Conservation (phyloP, 306 rosid species). For the Coriaria nepalensis region DNA sequence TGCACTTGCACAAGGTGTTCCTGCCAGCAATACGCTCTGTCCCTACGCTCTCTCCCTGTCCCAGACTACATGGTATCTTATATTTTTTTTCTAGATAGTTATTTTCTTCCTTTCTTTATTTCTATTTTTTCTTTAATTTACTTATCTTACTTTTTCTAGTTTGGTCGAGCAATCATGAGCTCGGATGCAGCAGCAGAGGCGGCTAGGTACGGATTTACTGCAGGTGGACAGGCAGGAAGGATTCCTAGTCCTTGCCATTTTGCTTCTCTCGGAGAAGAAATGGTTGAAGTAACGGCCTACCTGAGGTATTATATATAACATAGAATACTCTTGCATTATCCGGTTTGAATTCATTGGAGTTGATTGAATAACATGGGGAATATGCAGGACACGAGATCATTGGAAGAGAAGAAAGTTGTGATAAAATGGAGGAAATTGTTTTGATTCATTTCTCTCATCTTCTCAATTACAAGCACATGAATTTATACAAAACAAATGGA, state of each 20-base stretch:
- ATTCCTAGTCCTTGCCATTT: slow-evolving; percentile 69
- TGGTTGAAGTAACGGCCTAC: slow-evolving; percentile 27
- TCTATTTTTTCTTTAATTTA: background rate
- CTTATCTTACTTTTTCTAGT: slow-evolving; percentile 20
- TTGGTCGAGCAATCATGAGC: slow-evolving; percentile 60
- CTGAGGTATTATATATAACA: slow-evolving; percentile 24
- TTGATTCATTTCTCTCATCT: too few species aligned
- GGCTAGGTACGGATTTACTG: slow-evolving; percentile 66
- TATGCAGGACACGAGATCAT: slow-evolving; percentile 41
- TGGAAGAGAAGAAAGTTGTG: slow-evolving; percentile 51
- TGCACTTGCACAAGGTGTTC: slow-evolving; percentile 79
- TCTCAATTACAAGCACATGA: too few species aligned
- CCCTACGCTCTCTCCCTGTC: slow-evolving; percentile 56
- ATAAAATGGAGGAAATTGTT: too few species aligned
- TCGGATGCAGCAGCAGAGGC: slow-evolving; percentile 84
- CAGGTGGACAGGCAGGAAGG: slow-evolving; percentile 83
- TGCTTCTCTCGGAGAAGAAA: slow-evolving; percentile 58
- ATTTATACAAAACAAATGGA: too few species aligned
- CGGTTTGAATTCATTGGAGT: background rate
- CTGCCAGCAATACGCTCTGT: slow-evolving; percentile 60
- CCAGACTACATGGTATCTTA: slow-evolving; percentile 62
- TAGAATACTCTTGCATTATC: background rate
- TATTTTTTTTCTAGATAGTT: background rate
- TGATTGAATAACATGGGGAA: background rate
- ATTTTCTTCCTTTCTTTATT: background rate